These are phyloP conservation scores for Starmerella khaoyaiensis DNA, from an alignment of 805 yeast genomes.

Conservation along the genomic window DNA sequence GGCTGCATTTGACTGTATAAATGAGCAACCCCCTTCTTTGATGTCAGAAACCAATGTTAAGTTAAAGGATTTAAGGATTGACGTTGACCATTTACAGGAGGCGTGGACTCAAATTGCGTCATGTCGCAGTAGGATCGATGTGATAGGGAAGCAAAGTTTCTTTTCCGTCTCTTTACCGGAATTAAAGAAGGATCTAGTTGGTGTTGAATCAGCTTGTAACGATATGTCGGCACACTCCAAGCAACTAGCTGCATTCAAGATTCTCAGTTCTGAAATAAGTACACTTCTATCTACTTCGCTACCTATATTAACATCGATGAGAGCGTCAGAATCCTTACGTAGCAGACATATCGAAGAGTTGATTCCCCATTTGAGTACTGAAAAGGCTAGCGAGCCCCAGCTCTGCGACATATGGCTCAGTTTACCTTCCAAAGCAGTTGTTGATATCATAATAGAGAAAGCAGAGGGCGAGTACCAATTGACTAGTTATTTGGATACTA, in stretches of 20 bases:
- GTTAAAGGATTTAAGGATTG: too few species aligned
- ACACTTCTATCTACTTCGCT: neutral
- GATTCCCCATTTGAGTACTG: neutral
- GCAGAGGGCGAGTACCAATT: slow-evolving; percentile 65
- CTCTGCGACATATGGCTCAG: slow-evolving; percentile 46
- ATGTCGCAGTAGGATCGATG: too few species aligned
- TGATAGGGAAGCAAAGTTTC: too few species aligned
- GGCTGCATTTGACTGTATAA: too few species aligned
- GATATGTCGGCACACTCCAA: slow-evolving; percentile 1
- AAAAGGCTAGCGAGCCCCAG: slow-evolving; percentile 25
- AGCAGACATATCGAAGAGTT: slow-evolving; percentile 55
- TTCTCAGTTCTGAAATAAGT: neutral
- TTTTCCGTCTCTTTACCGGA: too few species aligned
- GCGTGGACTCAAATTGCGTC: too few species aligned
- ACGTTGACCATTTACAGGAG: too few species aligned
- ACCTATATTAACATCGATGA: slow-evolving; percentile 24
- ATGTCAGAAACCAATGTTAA: too few species aligned
- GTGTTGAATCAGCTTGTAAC: too few species aligned
- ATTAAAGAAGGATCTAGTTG: too few species aligned
- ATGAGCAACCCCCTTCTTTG: too few species aligned
- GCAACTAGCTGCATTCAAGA: neutral
- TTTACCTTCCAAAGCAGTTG: slow-evolving; percentile 35
- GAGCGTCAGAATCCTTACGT: slow-evolving; percentile 42
- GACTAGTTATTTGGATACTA: slow-evolving; percentile 40
- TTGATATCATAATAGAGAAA: slow-evolving; percentile 40